Conservation (phyloP, 371 early-diverging fungal genomes). For the Synchytrium microbalum region DNA sequence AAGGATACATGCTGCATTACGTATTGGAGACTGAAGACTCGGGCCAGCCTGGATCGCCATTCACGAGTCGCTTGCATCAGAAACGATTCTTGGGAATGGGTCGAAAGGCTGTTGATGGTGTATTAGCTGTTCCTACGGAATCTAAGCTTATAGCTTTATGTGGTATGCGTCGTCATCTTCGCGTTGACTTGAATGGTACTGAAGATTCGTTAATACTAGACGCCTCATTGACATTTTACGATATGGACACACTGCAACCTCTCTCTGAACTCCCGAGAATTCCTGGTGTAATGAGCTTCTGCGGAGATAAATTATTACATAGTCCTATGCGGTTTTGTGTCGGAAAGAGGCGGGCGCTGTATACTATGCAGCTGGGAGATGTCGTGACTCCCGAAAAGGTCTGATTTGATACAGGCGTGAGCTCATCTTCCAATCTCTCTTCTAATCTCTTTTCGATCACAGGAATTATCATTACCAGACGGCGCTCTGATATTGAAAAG, state of each 20-base stretch:
- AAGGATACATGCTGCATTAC: slow-evolving; percentile 61
- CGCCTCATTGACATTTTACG: slow-evolving; percentile 47
- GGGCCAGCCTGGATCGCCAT: not conserved
- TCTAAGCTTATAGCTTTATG: slow-evolving; percentile 60
- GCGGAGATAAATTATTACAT: slow-evolving; percentile 51
- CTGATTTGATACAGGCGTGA: not conserved
- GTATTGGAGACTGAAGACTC: slow-evolving; percentile 45
- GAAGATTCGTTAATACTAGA: slow-evolving; percentile 19
- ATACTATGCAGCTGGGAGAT: slow-evolving; percentile 28
- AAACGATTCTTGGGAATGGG: slow-evolving; percentile 54
- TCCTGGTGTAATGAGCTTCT: slow-evolving; percentile 59
- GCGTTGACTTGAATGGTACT: not conserved
- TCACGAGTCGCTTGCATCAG: slow-evolving; percentile 34
- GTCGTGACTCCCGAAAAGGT: not conserved
- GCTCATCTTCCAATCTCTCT: slow-evolving; percentile 9
- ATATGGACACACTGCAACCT: slow-evolving; percentile 43
- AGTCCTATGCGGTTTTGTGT: slow-evolving; percentile 49
- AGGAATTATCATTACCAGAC: slow-evolving; percentile 60
- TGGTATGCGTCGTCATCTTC: slow-evolving; percentile 39
- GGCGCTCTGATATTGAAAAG: slow-evolving; percentile 51
- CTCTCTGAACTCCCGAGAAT: slow-evolving; percentile 50
- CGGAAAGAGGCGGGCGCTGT: slow-evolving; percentile 53
- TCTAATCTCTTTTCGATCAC: slow-evolving; percentile 14
- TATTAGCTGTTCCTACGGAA: slow-evolving; percentile 61
- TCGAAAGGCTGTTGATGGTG: slow-evolving; percentile 54